These are phyloP conservation scores for Penicillium frequentans DNA, from an alignment of 2,329 filamentous ascomycete genomes.

Conservation along the genomic window DNA sequence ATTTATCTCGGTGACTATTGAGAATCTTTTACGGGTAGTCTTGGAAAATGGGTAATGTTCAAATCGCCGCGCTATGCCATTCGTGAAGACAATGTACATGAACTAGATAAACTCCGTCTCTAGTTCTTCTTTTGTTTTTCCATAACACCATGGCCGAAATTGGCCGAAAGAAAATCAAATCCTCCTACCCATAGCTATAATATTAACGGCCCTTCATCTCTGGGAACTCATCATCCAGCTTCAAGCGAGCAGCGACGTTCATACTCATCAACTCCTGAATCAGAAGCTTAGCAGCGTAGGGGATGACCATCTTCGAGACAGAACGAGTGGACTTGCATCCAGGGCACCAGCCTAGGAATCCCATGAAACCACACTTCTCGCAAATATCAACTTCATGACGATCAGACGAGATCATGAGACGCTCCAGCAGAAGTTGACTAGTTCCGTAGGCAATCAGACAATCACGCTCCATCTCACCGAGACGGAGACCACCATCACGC, in stretches of 20 bases:
- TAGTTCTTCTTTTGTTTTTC: conserved; percentile 10
- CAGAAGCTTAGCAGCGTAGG: conserved; percentile 93
- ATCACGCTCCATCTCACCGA: conserved; percentile 99
- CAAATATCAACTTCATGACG: conserved; percentile 91
- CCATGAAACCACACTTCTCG: conserved; percentile 90
- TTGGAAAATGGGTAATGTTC: conserved; percentile 3
- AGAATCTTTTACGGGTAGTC: not conserved
- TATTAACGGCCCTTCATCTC: conserved; percentile 38
- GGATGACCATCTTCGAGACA: conserved; percentile 92
- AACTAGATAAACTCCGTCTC: not conserved
- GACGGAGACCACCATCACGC: conserved; percentile 82
- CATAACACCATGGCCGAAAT: conserved; percentile 8
- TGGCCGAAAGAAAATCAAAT: not conserved
- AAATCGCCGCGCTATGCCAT: conserved; percentile 31
- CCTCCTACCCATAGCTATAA: not conserved
- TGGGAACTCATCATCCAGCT: conserved; percentile 92
- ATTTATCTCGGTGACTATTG: not conserved
- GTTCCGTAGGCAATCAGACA: conserved; percentile 97
- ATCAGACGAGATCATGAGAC: conserved; percentile 92
- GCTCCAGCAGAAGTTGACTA: conserved; percentile 84
- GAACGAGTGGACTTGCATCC: conserved; percentile 82
- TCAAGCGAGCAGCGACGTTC: conserved; percentile 93
- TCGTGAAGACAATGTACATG: conserved; percentile 17
- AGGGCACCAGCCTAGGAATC: conserved; percentile 92
- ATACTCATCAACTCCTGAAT: conserved; percentile 97